Conservation (phyloP, 305 asterid genomes). For the Fraxinus paxiana region DNA sequence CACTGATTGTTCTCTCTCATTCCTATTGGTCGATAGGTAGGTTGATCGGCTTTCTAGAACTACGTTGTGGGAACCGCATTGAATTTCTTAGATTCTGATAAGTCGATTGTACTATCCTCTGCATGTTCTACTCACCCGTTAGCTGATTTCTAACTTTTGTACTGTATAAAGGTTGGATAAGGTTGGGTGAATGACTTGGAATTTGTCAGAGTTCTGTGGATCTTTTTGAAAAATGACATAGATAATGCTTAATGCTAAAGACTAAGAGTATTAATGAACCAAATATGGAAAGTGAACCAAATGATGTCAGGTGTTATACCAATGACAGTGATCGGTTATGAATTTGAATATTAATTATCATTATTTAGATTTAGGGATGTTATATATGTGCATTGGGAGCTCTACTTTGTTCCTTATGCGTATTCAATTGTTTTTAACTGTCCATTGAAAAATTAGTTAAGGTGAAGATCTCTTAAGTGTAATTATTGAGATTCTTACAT, state of each 20-base stretch:
- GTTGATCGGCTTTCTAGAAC: background rate
- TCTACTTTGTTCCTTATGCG: background rate
- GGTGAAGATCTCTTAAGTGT: background rate
- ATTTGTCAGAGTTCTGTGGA: background rate
- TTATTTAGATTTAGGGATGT: background rate
- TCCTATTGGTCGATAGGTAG: background rate
- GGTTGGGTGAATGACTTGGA: background rate
- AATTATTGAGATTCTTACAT: background rate
- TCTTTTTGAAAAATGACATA: background rate
- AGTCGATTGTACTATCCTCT: background rate
- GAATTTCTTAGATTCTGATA: background rate
- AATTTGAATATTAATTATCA: background rate
- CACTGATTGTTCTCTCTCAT: background rate
- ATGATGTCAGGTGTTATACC: background rate
- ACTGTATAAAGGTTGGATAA: background rate
- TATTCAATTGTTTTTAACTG: background rate
- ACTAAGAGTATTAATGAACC: background rate
- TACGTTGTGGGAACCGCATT: background rate
- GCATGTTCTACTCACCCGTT: background rate
- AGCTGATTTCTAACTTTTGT: background rate
- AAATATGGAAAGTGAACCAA: background rate
- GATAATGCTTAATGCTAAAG: background rate
- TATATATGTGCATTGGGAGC: background rate
- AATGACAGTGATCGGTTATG: background rate
- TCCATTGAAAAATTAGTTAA: background rate